Conservation (phyloP, 116 monocot genomes). For the Trichopus zeylanicus region DNA sequence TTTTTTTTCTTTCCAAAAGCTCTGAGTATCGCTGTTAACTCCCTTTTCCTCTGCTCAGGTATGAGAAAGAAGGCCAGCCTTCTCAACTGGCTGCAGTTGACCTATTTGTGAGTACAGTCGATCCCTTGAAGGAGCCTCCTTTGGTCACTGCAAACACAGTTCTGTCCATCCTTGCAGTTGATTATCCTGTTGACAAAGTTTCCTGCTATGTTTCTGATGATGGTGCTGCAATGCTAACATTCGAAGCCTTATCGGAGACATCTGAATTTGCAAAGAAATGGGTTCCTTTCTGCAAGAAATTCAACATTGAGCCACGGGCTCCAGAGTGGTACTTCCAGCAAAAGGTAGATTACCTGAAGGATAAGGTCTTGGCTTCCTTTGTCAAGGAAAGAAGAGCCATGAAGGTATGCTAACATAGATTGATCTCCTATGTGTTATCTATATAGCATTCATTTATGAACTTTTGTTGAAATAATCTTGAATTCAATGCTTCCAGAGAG, state of each 20-base stretch:
- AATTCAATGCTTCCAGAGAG: conserved; percentile 40
- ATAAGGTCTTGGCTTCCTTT: conserved; percentile 76
- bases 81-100: conserved; percentile 62
- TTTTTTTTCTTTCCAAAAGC: neutral
- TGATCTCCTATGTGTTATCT: neutral
- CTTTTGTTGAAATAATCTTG: neutral
- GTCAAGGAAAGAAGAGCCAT: conserved; percentile 84
- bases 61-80: conserved; percentile 76
- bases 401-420: conserved; percentile 46
- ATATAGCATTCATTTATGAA: neutral
- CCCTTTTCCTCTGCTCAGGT: conserved; percentile 34
- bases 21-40: neutral
- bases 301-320: conserved; percentile 68
- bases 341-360: conserved; percentile 82
- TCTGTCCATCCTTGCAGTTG: conserved; percentile 77
- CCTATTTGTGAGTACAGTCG: conserved; percentile 84
- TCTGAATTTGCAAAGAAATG: conserved; percentile 94
- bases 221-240: conserved; percentile 91
- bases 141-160: conserved; percentile 92
- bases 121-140: conserved; percentile 90
- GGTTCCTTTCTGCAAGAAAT: conserved; percentile 93
- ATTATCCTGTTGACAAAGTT: conserved; percentile 82
- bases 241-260: conserved; percentile 80
- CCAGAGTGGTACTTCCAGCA: conserved; percentile 90
- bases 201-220: conserved; percentile 97